These are phyloP conservation scores for Phoenix roebelenii DNA, from an alignment of 176 grass and related monocot genomes.

Conservation along the genomic window DNA sequence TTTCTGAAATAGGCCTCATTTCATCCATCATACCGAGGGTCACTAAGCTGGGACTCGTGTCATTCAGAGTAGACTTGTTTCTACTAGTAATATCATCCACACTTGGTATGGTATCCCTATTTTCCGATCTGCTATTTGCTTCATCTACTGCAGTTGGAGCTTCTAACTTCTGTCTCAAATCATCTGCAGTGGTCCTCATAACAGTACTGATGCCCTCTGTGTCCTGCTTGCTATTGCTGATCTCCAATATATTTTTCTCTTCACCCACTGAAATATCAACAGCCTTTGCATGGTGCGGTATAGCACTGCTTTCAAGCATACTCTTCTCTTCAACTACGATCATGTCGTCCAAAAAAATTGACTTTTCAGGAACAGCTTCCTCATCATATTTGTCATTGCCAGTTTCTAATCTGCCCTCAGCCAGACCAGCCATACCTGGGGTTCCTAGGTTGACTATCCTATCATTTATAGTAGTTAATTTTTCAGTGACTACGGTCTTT, in stretches of 20 bases:
- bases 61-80: conserved; percentile 22
- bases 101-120: conserved; percentile 25
- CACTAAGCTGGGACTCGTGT: background rate
- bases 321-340: conserved; percentile 30
- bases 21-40: too few relatives aligned
- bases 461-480: conserved; percentile 21
- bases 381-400: background rate
- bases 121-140: conserved; percentile 23
- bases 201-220: conserved; percentile 54
- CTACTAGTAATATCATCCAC: conserved; percentile 24
- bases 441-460: conserved; percentile 4
- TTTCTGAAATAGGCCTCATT: background rate
- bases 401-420: background rate
- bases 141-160: conserved; percentile 22
- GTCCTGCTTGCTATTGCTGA: conserved; percentile 41
- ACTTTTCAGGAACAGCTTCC: conserved; percentile 29
- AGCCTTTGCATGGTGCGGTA: conserved; percentile 52
- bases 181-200: conserved; percentile 37
- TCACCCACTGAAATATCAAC: conserved; percentile 34
- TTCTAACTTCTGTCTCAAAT: conserved; percentile 32
- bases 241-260: conserved; percentile 28
- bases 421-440: background rate
- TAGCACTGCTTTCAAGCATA: conserved; percentile 12
- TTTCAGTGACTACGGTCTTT: conserved; percentile 33
- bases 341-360: conserved; percentile 37